phyloP scores from a whole-genome alignment of 2,329 filamentous ascomycete genomes.

The Magnaporthales sp. region DNA sequence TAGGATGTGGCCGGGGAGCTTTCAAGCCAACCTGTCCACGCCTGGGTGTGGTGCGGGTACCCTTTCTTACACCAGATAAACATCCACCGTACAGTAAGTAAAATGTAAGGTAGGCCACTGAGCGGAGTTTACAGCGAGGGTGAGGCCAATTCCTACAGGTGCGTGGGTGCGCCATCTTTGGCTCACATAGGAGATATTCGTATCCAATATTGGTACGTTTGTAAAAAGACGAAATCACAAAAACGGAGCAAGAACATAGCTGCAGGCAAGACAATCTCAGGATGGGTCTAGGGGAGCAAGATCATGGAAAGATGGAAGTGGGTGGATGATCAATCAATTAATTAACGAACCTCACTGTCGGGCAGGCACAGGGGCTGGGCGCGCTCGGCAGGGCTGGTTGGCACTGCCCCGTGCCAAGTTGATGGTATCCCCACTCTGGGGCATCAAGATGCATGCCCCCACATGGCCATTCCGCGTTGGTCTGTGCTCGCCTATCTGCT shows the following conservation, averaged over 20 bases:
- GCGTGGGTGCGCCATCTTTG: neutral
- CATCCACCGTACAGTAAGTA: neutral
- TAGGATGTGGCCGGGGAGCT: neutral
- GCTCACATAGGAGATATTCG: neutral
- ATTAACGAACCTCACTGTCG: neutral
- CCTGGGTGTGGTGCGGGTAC: neutral
- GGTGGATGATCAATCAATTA: neutral
- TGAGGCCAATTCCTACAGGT: neutral
- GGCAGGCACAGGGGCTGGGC: neutral
- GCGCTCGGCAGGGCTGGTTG: neutral
- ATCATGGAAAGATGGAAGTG: neutral
- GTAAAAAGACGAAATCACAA: neutral
- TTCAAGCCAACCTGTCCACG: neutral
- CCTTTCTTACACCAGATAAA: neutral
- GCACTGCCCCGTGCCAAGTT: neutral
- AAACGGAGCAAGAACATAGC: neutral
- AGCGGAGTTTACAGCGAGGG: neutral
- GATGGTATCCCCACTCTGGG: neutral
- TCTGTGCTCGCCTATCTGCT: neutral
- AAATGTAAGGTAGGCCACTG: too few relatives aligned
- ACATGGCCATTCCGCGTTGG: neutral
- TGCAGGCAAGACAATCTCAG: neutral
- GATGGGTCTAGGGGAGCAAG: neutral
- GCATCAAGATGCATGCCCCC: neutral
- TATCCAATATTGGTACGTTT: neutral